phyloP scores from a whole-genome alignment of 108 stramenopile genomes.

The Cyclotella choctawhatcheeana region DNA sequence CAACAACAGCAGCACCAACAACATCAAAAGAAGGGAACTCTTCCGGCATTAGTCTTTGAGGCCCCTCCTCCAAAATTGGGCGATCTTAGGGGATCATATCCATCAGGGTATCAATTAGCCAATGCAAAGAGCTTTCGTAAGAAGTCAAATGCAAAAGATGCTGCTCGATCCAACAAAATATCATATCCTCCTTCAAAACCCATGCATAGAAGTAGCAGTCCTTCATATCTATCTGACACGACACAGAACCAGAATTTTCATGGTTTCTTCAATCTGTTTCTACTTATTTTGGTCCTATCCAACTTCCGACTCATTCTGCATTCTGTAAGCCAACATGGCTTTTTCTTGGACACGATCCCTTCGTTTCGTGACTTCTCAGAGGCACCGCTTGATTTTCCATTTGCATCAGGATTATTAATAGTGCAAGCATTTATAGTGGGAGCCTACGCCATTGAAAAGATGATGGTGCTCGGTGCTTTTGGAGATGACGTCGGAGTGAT shows the following conservation, averaged over 20 bases:
- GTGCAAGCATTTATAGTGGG: conserved; percentile 59
- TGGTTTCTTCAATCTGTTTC: conserved; percentile 78
- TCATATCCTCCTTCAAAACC: conserved; percentile 68
- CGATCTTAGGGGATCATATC: conserved; percentile 30
- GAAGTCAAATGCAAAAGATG: conserved; percentile 49
- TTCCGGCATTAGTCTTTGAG: conserved; percentile 38
- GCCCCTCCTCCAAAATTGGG: conserved; percentile 19
- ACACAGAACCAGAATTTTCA: conserved; percentile 77
- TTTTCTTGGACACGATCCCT: conserved; percentile 50
- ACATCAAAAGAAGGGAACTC: conserved; percentile 30
- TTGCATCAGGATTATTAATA: conserved; percentile 59
- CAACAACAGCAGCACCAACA: conserved; percentile 49
- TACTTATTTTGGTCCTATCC: conserved; percentile 77
- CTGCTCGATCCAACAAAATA: conserved; percentile 55
- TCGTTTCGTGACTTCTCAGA: conserved; percentile 35
- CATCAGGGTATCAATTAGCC: conserved; percentile 46
- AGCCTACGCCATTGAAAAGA: conserved; percentile 67
- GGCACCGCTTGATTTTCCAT: conserved; percentile 61
- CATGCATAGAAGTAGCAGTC: conserved; percentile 69
- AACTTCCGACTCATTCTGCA: conserved; percentile 77
- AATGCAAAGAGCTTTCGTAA: conserved; percentile 54
- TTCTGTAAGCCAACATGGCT: conserved; percentile 67
- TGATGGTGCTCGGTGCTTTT: conserved; percentile 46
- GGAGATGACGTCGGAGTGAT: conserved; percentile 58
- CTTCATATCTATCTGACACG: conserved; percentile 68